Base-by-base conservation (phyloP, 352 stramenopile species). In the Phytophthora pisi region DNA sequence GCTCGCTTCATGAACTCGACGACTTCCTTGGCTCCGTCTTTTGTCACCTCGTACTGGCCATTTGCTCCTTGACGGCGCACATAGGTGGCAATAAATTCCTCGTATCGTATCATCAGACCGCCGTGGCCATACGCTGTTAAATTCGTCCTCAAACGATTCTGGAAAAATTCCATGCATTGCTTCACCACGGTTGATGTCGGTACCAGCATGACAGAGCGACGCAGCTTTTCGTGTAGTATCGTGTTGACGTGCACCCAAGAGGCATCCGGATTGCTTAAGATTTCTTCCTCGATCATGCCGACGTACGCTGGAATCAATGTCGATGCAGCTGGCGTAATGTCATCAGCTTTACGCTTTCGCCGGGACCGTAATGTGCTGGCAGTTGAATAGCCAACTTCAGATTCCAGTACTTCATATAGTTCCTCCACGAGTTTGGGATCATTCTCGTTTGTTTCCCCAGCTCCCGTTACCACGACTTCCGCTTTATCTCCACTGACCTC, bases 101-200 rank as follows among this genome's bases (percentile, higher is more conserved):
- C 84, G 51, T 92, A 90, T 45, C 80, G 78, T 36, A 83, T 62
- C 57, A 90, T 59, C 23, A 90, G 26, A 5, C 81, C 78, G 6
- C 62, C 30, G 57, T 84, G 68, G 1, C 74, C 84, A 34, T 86
- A 78, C 7, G 52, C 38, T 4, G 60, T 38, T 15, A 77, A 15
- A 40, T 84, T 88, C 28, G 62, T 56, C 18, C 61, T 58, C 72
- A 79, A 80, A 16, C 82, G 80, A 34, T 64, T 36, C 15, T 70
- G 60, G 45, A 92, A 89, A 18, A 77, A 74, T 5, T 55, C 23
- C 28, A 79, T 58, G 20, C 69, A 75, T 8, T 61, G 56, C 18
- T 71, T 23, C 10, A 90, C 63, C 47, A 86, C 68, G 54, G 81
- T 51, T 18, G 74, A 65, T 16, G 84, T 85, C 24, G 84, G 84